Evolutionary conservation across 108 stramenopile genomes (phyloP).

Genomic region (Pseudonitzschia multistriata): DNA sequence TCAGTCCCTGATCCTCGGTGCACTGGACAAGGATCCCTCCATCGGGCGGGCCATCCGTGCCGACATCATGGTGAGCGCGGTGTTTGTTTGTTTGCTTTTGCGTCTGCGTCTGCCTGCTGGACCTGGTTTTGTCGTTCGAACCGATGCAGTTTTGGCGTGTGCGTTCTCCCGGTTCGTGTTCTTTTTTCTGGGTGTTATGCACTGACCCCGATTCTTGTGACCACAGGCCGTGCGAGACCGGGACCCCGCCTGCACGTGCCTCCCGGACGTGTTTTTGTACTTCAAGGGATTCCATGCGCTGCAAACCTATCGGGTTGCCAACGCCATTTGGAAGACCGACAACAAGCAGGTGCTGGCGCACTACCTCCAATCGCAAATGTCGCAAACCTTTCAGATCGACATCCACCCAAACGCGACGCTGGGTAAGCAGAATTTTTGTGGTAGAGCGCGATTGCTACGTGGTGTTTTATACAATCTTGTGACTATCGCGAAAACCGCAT

Average conservation of each 20-base stretch:
- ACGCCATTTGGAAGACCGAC: conserved; percentile 67
- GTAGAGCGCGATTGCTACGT: not conserved
- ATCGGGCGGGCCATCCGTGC: conserved; percentile 62
- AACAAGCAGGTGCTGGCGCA: conserved; percentile 53
- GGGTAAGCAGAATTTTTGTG: conserved; percentile 27
- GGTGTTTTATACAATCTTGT: not conserved
- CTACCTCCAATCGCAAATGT: conserved; percentile 78
- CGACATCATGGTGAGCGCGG: conserved; percentile 42
- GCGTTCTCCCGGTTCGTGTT: too few relatives aligned
- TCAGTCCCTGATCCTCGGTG: conserved; percentile 63
- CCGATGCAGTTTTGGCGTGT: too few relatives aligned
- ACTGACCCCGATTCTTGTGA: not conserved
- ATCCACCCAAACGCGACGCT: conserved; percentile 84
- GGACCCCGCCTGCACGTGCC: conserved; percentile 68
- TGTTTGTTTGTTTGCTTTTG: not conserved
- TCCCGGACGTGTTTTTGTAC: conserved; percentile 67
- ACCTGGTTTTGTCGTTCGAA: too few relatives aligned
- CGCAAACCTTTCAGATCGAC: conserved; percentile 81
- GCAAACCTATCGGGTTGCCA: conserved; percentile 76
- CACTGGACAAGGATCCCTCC: conserved; percentile 41
- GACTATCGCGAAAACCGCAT: too few relatives aligned
- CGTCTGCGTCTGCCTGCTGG: too few relatives aligned
- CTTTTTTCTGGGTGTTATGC: too few relatives aligned
- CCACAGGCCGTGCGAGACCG: conserved; percentile 60
- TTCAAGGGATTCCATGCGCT: conserved; percentile 93